phyloP scores from a whole-genome alignment of 2,329 filamentous ascomycete species.

The Aspergillus spinulosporus region DNA sequence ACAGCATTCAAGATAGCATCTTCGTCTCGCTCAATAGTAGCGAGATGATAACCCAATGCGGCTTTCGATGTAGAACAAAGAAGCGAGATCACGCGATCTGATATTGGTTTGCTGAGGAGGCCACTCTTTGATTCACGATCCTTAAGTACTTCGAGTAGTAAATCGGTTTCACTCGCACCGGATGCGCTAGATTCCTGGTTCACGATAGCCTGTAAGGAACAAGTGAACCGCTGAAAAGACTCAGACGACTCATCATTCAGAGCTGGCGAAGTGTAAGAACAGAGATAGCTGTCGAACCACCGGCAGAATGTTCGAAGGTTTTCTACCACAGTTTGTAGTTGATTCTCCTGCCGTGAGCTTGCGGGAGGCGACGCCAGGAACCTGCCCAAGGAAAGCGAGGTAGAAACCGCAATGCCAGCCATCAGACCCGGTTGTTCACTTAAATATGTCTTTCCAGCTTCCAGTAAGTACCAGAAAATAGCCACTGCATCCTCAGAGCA shows the following conservation, averaged over 20 bases:
- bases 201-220: conserved; percentile 59
- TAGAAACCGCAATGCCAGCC: conserved; percentile 75
- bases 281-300: conserved; percentile 74
- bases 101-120: conserved; percentile 71
- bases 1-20: conserved; percentile 63
- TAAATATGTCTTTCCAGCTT: conserved; percentile 66
- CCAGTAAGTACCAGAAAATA: conserved; percentile 79
- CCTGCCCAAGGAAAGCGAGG: conserved; percentile 72
- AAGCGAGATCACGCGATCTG: conserved; percentile 41
- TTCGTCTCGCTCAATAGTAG: conserved; percentile 68
- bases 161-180: conserved; percentile 70
- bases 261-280: conserved; percentile 56
- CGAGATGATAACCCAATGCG: conserved; percentile 58
- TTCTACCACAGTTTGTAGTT: conserved; percentile 73
- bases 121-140: conserved; percentile 65
- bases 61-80: conserved; percentile 74
- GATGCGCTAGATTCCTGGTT: too few species aligned
- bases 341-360: conserved; percentile 80
- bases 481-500: conserved; percentile 90
- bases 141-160: conserved; percentile 76
- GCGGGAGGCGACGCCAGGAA: conserved; percentile 74
- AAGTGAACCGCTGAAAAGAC: conserved; percentile 67
- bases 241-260: conserved; percentile 52
- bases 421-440: conserved; percentile 69
- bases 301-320: conserved; percentile 73